Evolutionary conservation across 345 rosid genomes (phyloP).

Genomic region (Gynandropsis gynandra): DNA sequence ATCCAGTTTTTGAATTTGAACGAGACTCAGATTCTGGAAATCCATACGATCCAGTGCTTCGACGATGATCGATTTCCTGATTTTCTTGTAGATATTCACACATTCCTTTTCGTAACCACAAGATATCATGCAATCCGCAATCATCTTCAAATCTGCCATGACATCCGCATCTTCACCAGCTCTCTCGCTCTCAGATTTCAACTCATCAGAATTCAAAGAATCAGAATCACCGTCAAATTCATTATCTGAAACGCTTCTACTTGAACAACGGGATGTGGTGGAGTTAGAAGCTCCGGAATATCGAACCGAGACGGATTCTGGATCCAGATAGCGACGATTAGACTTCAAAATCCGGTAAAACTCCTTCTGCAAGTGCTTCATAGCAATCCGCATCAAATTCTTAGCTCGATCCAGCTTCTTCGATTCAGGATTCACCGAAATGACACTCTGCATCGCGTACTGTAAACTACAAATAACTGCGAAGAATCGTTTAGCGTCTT

Average conservation of each 20-base stretch:
- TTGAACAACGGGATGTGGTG: conserved; percentile 4
- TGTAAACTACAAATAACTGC: conserved; percentile 39
- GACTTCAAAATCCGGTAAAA: conserved; percentile 47
- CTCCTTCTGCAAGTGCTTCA: conserved; percentile 53
- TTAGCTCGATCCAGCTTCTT: conserved; percentile 44
- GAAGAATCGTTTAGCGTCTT: conserved; percentile 45
- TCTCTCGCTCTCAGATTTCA: conserved; percentile 12
- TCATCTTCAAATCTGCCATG: conserved; percentile 49
- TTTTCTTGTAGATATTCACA: conserved; percentile 44
- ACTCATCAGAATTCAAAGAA: conserved; percentile 20
- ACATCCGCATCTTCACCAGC: conserved; percentile 26
- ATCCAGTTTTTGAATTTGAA: conserved; percentile 54
- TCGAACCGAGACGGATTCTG: conserved; percentile 43
- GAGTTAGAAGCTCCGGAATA: conserved; percentile 29
- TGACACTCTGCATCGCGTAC: conserved; percentile 37
- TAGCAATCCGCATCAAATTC: conserved; percentile 46
- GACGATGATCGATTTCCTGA: conserved; percentile 48
- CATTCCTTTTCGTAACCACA: conserved; percentile 71
- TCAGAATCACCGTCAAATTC: background rate
- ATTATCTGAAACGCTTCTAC: conserved; percentile 16
- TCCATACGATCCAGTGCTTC: conserved; percentile 51
- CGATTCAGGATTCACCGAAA: conserved; percentile 30
- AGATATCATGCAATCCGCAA: conserved; percentile 66
- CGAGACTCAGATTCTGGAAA: conserved; percentile 37
- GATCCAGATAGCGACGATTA: conserved; percentile 36